Base-by-base conservation (phyloP, 768 basidiomycete genomes). In the Calvatia gigantea region DNA sequence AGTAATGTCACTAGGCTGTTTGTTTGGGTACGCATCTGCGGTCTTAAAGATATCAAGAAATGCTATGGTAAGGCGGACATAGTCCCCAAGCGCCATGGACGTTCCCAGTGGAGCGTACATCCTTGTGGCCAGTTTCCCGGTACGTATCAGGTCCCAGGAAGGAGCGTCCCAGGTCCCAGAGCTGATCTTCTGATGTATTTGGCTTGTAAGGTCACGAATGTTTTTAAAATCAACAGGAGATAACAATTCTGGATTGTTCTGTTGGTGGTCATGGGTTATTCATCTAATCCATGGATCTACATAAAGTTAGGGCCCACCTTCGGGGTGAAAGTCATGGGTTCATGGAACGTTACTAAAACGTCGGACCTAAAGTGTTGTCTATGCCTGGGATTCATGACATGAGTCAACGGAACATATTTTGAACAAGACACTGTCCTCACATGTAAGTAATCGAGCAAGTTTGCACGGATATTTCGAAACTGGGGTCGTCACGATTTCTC, bases 51-150 rank as follows among this genome's bases (percentile, higher is more conserved):
- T 83, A 60, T 92, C 89, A 14, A 91, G 75, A 65, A 94, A 95
- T 39, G 79, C 75, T 63, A 86, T 78, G 37, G 81, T 85, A 6
- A 91, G 77, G 19, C 91, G 81, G 25, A 94, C 87, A 65, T 91
- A 83, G 66, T 95, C 89, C 9, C 94, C 92, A 14, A 95, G 75
- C 52, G 78, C 82, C 88, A 95, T 91, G 11, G 71, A 75, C 12
- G 93, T 94, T 38, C 93, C 93, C n/a, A 94, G 73, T 2, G 93
- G 93, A 4, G 84, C 90, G 62, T 95, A 95, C 43, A 95, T 84
- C 25, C 89, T 73, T 15, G 89, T 78, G 3, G 91, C 89, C 42
- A 89, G 76, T 66, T 91, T 91, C 21, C 87, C 85, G 19, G 79
- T 81, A 42, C 91, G 82, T 37, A 92, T 76, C 31, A 87, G 73